Conservation (phyloP, 139 green algal species). For the Tetradesmus obliquus region DNA sequence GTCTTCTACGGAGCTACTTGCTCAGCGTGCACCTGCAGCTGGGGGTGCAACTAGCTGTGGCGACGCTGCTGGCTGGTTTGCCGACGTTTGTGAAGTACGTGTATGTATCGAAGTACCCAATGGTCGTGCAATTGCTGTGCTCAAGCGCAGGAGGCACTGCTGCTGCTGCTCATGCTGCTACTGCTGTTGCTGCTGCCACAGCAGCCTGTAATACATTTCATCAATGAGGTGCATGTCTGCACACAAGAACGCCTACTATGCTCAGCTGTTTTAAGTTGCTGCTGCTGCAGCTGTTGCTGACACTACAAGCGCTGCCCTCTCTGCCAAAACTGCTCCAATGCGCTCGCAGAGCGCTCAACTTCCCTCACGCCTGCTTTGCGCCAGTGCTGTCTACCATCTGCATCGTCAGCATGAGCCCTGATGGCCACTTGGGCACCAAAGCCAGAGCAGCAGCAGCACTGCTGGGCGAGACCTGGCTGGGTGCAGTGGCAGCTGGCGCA, state of each 20-base stretch:
- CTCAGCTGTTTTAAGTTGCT: too few species aligned
- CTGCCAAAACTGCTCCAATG: background rate
- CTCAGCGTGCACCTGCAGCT: constrained; percentile 4
- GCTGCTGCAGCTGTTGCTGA: too few species aligned
- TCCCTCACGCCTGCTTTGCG: background rate
- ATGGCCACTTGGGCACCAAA: background rate
- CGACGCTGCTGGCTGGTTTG: background rate
- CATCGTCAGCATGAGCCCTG: background rate
- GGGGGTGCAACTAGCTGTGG: background rate
- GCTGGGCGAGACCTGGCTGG: background rate
- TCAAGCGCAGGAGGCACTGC: too few species aligned
- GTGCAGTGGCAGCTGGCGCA: background rate
- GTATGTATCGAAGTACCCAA: background rate
- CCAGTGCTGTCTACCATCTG: background rate
- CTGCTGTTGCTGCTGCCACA: too few species aligned
- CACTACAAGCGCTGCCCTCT: background rate
- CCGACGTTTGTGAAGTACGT: background rate
- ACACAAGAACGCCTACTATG: too few species aligned
- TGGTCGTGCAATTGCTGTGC: background rate
- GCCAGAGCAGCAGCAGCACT: background rate
- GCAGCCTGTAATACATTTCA: too few species aligned
- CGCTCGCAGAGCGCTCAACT: background rate
- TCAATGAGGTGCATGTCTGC: too few species aligned
- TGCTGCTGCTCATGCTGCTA: too few species aligned
- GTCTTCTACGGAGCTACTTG: background rate